Conservation (phyloP, 208 protist genomes). For the Entamoeba histolytica region DNA sequence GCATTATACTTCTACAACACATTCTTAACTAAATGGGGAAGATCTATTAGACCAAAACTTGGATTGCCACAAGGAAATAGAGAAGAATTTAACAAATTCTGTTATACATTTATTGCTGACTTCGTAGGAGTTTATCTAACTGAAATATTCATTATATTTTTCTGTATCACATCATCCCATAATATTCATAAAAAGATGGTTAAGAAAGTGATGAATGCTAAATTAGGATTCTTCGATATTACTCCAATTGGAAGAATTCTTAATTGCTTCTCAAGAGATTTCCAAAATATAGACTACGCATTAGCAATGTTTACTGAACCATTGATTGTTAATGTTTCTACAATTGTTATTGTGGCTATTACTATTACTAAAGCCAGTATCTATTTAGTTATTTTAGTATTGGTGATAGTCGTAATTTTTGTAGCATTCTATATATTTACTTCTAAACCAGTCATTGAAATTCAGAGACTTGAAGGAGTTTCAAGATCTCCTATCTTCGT, state of each 20-base stretch:
- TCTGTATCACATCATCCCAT: background rate
- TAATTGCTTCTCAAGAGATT: conserved; percentile 14
- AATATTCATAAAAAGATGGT: background rate
- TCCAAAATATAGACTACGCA: background rate
- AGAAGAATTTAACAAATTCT: background rate
- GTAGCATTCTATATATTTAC: background rate
- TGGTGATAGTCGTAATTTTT: background rate
- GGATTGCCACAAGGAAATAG: background rate
- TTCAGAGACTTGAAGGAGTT: conserved; percentile 55
- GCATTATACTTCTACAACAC: background rate
- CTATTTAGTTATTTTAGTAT: background rate
- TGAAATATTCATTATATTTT: background rate
- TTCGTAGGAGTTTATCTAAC: background rate
- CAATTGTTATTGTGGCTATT: background rate
- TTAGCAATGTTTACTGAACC: background rate
- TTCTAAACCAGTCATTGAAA: conserved; percentile 39
- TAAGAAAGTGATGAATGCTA: background rate
- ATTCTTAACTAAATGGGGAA: background rate
- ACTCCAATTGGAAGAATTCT: conserved; percentile 11
- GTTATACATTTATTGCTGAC: background rate
- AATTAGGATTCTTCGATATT: conserved; percentile 6
- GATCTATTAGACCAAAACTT: background rate
- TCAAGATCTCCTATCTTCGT: conserved; percentile 63
- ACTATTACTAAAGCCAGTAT: background rate
- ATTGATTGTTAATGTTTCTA: background rate